phyloP scores from a whole-genome alignment of 306 rosid genomes.

The Canavalia ensiformis region DNA sequence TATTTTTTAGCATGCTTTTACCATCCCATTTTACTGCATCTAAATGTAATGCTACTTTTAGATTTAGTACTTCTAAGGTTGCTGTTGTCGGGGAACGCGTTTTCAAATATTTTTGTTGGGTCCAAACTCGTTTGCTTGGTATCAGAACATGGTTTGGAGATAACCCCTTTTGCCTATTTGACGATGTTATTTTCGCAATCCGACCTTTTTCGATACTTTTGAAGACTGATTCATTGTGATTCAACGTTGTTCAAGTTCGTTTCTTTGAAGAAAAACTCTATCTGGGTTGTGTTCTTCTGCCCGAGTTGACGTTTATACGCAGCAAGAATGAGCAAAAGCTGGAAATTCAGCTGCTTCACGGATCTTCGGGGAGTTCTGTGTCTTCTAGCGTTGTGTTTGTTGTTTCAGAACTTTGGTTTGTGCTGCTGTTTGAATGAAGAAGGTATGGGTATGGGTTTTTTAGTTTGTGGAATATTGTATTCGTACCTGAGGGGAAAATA shows the following conservation, averaged over 20 bases:
- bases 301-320: constrained; percentile 19
- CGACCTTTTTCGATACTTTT: constrained; percentile 9
- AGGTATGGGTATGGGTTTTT: constrained; percentile 59
- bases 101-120: constrained; percentile 53
- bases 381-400: constrained; percentile 55
- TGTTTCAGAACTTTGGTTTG: constrained; percentile 58
- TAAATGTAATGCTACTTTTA: no score
- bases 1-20: no score
- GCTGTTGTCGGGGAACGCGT: constrained; percentile 57
- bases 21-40: no score
- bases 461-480: constrained; percentile 29
- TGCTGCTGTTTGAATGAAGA: constrained; percentile 83
- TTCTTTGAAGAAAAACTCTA: constrained; percentile 20
- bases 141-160: constrained; percentile 50
- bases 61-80: no score
- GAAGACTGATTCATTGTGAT: constrained; percentile 18
- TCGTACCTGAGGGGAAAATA: constrained; percentile 32
- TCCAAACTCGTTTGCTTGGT: constrained; percentile 45
- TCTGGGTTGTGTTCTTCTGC: constrained; percentile 43
- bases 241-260: constrained; percentile 38
- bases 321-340: constrained; percentile 52
- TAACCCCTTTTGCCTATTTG: constrained; percentile 25
- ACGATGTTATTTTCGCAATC: not conserved
- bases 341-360: constrained; percentile 58
- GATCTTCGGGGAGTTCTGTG: constrained; percentile 44